Base-by-base conservation (phyloP, 345 rosid genomes). In the Microcos paniculata region DNA sequence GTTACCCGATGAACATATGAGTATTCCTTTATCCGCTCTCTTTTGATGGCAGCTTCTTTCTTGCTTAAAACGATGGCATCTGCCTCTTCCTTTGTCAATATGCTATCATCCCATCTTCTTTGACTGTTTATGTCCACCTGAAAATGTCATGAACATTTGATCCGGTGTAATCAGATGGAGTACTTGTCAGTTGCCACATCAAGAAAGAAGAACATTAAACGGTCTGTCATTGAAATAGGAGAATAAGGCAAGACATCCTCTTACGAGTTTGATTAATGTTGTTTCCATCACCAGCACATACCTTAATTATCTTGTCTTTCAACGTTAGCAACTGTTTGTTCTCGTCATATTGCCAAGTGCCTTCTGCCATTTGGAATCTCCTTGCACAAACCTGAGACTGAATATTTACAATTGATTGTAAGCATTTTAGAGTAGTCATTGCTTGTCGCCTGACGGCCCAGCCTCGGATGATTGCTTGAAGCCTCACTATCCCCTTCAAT, bases 391-490 rank as follows among this genome's bases (percentile, higher is more conserved):
- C 90, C 74, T 89, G 89, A 59, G 97, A 86, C 76, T 95, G 97
- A 71, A 92, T 91, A 72, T 86, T 88, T 12, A 95, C 89, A 79
- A 95, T 82, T 69, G 98, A 92, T 72, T 95, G 96, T 84, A 95
- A 84, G 79, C 93, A 85, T 78, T 93, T 92, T 16, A 95, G 87
- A 28, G 98, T 90, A 55, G 83, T 84, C 79, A 88, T 79, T 18
- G 98, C 95, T 78, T 95, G 98, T 59, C 92, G 92, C 82, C 99
- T 84, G 77, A 92, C 94, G 0, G 88, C 85, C 74, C 86, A 77
- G 45, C 98, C 99, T 64, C 98, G 84, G 24, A 95, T 90, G 65
- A 92, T 85, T 6, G 99, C 98, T 82, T 95, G 99, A 26, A 95
- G 98, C 87, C 74, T 90, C 73, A 91, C 97, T 78, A 95, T 95